Evolutionary conservation across 2,329 filamentous ascomycete genomes (phyloP), one percentile per base, ranked within the genome.

Genomic region (Exserohilum rostratum): DNA sequence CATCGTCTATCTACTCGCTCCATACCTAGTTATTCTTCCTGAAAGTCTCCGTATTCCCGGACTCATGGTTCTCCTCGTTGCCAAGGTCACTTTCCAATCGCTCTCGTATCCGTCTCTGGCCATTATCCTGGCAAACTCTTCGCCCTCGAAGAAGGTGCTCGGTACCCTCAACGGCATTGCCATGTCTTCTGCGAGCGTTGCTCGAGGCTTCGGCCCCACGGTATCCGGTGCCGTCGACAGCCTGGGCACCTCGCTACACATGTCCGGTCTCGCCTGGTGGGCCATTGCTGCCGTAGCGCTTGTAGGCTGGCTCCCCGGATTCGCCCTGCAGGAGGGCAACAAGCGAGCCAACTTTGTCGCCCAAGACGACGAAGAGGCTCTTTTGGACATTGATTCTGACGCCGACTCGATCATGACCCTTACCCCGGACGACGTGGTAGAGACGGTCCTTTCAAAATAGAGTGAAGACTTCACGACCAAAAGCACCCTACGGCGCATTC

Each of bases 191-290:
- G 95, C 95, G 3, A 96, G 92, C 71, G 79, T 97, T 40, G 93
- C 89, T 73, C 86, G 95, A 50, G 92, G 92, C 0, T 88, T 97
- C 58, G 93, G 93, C 0, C 95, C 95, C 2, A 93, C 91, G 0
- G 79, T 97, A 3, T 96, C 93, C 3, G 95, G 95, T 1, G 79
- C 92, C 25, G 82, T 98, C 20, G 96, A 96, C 76, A 85, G 91
- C 4, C 80, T 88, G 47, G 95, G 95, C 46, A 83, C 96, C 31
- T 83, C 87, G 61, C 83, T 87, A 6, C 92, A 93, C 31, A 93
- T 91, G 72, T 93, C 92, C 4, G 92, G 92, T 17, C 81, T 97
- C 30, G 89, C 92, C 0, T 99, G 95, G 93, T 99, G 95, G 95
- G 87, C 87, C 58, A 93, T 89, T 61, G 91, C 89, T 7, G 67